Percentiles rank a stretch among this genome's conserved stretches.
phyloP scores from a whole-genome alignment of 352 stramenopile species.

The Globisporangium orthogonon region DNA sequence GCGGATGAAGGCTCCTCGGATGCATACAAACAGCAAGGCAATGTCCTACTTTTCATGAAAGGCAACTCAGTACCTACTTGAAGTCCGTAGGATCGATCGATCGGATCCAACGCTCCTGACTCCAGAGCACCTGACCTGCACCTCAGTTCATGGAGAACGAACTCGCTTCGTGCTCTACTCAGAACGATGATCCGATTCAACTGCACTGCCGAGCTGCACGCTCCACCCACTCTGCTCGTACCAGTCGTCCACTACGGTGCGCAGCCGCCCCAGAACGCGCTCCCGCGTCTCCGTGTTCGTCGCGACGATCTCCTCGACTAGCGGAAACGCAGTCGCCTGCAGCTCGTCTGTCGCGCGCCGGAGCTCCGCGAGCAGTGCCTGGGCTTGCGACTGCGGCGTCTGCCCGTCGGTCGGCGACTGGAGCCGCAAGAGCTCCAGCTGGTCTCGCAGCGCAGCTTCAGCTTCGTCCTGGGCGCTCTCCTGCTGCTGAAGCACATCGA shows the following conservation, averaged over 20 bases:
- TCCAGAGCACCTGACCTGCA: no score
- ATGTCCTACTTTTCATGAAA: no score
- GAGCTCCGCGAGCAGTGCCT: constrained; percentile 14
- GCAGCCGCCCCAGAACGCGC: constrained; percentile 17
- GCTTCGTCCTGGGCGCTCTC: background rate
- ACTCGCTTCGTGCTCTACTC: no score
- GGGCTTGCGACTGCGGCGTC: constrained; percentile 5
- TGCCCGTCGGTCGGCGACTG: constrained; percentile 18
- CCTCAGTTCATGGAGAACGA: no score
- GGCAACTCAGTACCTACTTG: no score
- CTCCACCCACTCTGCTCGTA: constrained; percentile 26
- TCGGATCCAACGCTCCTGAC: no score
- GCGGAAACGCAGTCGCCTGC: constrained; percentile 12
- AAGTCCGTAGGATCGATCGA: no score
- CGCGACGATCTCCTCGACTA: constrained; percentile 19
- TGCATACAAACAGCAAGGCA: no score
- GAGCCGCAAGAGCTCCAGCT: constrained; percentile 12
- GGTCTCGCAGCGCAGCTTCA: background rate
- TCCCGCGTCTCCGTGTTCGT: constrained; percentile 20
- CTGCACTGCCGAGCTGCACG: constrained; percentile 2
- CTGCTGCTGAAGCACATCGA: constrained; percentile 7
- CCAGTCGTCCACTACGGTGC: constrained; percentile 22
- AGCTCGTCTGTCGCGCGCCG: constrained; percentile 10
- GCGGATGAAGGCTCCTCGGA: no score
- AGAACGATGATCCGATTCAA: no score